These are phyloP conservation scores for Colletotrichum incanum DNA, from an alignment of 2,329 filamentous ascomycete genomes.

Conservation along the genomic window DNA sequence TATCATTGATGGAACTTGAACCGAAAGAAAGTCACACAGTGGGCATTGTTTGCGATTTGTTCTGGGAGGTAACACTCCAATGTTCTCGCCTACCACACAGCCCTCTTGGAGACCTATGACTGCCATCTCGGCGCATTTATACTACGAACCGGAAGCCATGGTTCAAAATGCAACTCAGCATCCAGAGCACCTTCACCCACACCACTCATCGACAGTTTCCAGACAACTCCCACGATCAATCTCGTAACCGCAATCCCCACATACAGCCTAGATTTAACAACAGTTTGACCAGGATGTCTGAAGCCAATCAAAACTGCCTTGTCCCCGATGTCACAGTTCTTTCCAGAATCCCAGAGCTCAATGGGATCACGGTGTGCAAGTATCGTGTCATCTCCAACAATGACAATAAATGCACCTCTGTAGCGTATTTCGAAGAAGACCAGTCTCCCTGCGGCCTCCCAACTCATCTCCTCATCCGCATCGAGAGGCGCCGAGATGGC, in stretches of 20 bases:
- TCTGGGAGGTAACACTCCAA: background rate
- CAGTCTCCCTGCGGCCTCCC: conserved; percentile 14
- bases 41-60: background rate
- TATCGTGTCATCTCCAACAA: conserved; percentile 5
- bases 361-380: background rate
- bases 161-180: background rate
- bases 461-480: background rate
- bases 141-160: background rate
- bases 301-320: background rate
- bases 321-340: background rate
- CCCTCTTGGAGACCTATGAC: rapidly evolving
- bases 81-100: no score
- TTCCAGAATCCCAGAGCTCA: background rate
- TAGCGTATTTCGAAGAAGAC: conserved; percentile 3
- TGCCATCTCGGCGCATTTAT: background rate
- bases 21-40: background rate
- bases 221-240: background rate
- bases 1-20: background rate
- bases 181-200: no score
- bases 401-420: background rate
- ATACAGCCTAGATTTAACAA: background rate
- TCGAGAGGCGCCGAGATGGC: background rate
- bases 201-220: background rate
- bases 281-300: background rate
- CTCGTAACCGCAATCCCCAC: background rate